Base-by-base conservation (phyloP, 768 basidiomycete species). In the Tylopilus rubrobrunneus region DNA sequence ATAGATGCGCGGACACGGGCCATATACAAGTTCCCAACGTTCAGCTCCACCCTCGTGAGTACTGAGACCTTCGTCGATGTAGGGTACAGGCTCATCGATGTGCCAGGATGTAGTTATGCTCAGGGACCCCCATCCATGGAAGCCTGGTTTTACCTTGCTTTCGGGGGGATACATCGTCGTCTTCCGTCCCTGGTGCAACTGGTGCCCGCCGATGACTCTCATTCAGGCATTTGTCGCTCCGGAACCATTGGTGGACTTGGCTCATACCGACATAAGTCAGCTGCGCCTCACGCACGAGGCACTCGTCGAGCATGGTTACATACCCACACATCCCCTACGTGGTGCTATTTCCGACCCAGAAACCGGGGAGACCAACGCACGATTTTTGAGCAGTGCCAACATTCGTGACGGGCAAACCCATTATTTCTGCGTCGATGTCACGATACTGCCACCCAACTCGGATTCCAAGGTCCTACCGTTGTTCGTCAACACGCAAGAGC, bases 271-370 rank as follows among this genome's bases (percentile, higher is more conserved):
- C 25, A 33, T 7, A 23, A 28, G 21, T 21, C 55, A 45, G 34
- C 57, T 65, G 43, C 52, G 27, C 5, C 63, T 64, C n/a, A 53
- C 64, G 11, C 63, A 64, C 21, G 63, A 63, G 44, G 36, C 47
- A 28, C 53, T 64, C 7, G 40, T 41, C 23, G 43, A 54, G 19
- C 31, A 37, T 31, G 29, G 46, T 21, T 47, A 45, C 41, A 43
- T 29, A 4, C 62, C 62, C 11, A 36, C 51, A 4, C 53, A 55
- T 17, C 40, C 15, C 27, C 55, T 65, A 34, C 60, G 63, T 19
- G 36, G 36, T 41, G 47, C 57, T 25, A 31, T 57, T n/a, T 15
- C 62, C n/a, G 45, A 64, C 39, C 54, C 48, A 7, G 23, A 2
- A 12, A 62, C 62, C 1, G 56, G 59, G 9, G 40, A 55, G 11